Base-by-base conservation (phyloP, 306 rosid species). In the Vigna trinervia region DNA sequence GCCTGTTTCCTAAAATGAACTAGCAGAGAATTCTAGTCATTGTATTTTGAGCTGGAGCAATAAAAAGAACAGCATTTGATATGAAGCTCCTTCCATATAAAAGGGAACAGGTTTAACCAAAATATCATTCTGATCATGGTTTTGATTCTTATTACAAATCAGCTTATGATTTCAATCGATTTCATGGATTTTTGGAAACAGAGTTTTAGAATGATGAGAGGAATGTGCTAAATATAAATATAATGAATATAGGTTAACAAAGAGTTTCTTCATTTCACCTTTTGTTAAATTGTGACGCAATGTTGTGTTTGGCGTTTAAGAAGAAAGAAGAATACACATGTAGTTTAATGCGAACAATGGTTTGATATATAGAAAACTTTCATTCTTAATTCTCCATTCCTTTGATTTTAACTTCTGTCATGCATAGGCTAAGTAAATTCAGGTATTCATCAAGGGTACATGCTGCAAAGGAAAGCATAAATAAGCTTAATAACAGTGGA, bases 391-490 rank as follows among this genome's bases (percentile, higher is more conserved):
- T 60, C 68, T 57, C 20, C 6, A 39, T 71, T 43, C 45, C n/a
- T 61, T 54, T 17, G 19, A 23, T 76, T 77, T 71, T 15, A 64
- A 45, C 7, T 34, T 76, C 23, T 45, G 45, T 11, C 67, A 81
- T n/a, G 50, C 58, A 67, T 75, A 26, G 71, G 69, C 75, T 8
- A 45, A 48, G 69, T 64, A 65, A 80, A 80, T 69, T 41, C 45
- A 51, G 78, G 7, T 45, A 32, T 43, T 75, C 66, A 52, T 63
- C 68, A 65, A 70, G 51, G 64, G 68, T 45, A 70, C 32, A 53
- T 41, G 57, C 47, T 12, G 34, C 43, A 26, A 64, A 78, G 65
- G 17, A 57, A 81, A 32, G 32, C 62, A 66, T 22, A 73, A 72
- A 69, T 68, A 36, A 71, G 79, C 53, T 61, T 46, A 70, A 47